Evolutionary conservation across 1,284 basidiomycete genomes (phyloP).

Genomic region (Amylostereum chailletii): DNA sequence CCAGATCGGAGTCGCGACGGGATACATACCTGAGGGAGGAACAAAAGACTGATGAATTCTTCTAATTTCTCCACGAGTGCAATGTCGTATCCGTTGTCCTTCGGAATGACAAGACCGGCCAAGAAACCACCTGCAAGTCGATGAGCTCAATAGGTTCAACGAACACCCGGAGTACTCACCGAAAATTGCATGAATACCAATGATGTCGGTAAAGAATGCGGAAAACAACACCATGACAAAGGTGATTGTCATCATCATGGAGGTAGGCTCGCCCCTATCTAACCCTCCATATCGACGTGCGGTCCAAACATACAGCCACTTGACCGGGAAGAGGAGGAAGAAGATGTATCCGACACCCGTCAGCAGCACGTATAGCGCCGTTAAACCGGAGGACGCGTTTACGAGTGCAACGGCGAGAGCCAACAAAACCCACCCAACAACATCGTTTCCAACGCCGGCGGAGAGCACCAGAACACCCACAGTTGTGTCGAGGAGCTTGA

Average conservation of each 20-base stretch:
- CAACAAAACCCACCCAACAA: conserved; percentile 41
- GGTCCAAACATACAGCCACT: conserved; percentile 58
- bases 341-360: conserved; percentile 47
- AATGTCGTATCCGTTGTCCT: conserved; percentile 80
- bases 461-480: conserved; percentile 63
- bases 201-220: conserved; percentile 85
- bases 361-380: conserved; percentile 57
- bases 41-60: conserved; percentile 68
- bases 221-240: conserved; percentile 71
- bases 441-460: conserved; percentile 67
- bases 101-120: conserved; percentile 83
- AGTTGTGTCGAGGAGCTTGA: conserved; percentile 43
- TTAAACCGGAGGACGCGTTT: conserved; percentile 44
- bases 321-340: conserved; percentile 58
- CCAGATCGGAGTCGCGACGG: no score
- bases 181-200: conserved; percentile 68
- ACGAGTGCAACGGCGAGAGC: conserved; percentile 59
- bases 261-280: conserved; percentile 67
- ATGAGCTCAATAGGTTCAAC: not conserved
- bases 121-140: conserved; percentile 63
- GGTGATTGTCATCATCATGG: conserved; percentile 72
- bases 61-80: conserved; percentile 72
- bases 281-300: conserved; percentile 66
- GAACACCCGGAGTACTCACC: conserved; percentile 22
- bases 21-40: conserved; percentile 65